Conservation (phyloP, 768 basidiomycete species). For the Clavulina sp. region DNA sequence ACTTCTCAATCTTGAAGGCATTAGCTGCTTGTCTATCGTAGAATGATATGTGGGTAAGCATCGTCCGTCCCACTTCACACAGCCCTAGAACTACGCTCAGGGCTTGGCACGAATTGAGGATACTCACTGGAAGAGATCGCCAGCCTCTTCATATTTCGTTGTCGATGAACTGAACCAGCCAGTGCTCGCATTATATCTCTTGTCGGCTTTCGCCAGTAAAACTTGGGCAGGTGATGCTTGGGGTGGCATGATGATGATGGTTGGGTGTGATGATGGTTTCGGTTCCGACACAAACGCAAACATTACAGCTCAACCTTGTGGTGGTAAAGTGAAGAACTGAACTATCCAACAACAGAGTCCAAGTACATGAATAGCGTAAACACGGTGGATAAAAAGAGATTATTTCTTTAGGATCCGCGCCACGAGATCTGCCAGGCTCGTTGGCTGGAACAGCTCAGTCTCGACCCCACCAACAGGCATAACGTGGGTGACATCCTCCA, state of each 20-base stretch:
- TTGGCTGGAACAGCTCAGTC: conserved; percentile 50
- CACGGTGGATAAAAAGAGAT: too few relatives aligned
- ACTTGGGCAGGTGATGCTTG: conserved; percentile 8
- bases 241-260: conserved; percentile 1
- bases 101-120: background rate
- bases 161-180: conserved; percentile 23
- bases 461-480: conserved; percentile 31
- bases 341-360: too few relatives aligned
- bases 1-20: conserved; percentile 53
- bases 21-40: conserved; percentile 11
- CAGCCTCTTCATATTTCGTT: conserved; percentile 28
- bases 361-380: too few relatives aligned
- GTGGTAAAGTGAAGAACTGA: too few relatives aligned
- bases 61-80: background rate
- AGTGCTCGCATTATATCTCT: conserved; percentile 9
- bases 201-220: conserved; percentile 9
- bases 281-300: too few relatives aligned
- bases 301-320: too few relatives aligned
- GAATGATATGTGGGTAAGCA: background rate
- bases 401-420: too few relatives aligned
- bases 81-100: background rate
- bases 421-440: conserved; percentile 82
- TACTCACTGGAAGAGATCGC: conserved; percentile 9
- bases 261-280: too few relatives aligned
- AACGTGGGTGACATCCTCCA: conserved; percentile 90